phyloP scores from a whole-genome alignment of 768 basidiomycete species.

The Pleurotus citrinopileatus region DNA sequence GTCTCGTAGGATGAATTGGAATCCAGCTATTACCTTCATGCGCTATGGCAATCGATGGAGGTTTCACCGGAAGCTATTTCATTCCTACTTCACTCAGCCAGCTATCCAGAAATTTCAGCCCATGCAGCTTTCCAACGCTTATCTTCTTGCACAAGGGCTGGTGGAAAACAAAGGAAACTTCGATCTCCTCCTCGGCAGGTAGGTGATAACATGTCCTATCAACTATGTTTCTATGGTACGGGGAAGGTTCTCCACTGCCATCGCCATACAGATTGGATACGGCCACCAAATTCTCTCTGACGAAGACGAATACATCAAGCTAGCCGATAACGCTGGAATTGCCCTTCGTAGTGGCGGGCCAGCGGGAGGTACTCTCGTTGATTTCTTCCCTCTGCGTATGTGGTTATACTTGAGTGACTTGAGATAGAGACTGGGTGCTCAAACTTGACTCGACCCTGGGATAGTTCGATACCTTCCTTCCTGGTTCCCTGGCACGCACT shows the following conservation, averaged over 20 bases:
- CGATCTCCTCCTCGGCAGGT: slow-evolving; percentile 2
- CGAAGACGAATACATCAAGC: slow-evolving; percentile 21
- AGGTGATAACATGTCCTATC: neutral
- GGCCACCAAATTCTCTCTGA: slow-evolving; percentile 20
- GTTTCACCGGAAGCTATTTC: slow-evolving; percentile 18
- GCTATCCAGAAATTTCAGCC: slow-evolving; percentile 21
- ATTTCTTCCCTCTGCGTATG: slow-evolving; percentile 23
- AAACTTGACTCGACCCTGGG: neutral
- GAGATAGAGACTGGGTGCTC: neutral
- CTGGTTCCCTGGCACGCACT: slow-evolving; percentile 8
- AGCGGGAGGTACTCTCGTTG: slow-evolving; percentile 17
- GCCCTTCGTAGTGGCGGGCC: slow-evolving; percentile 13
- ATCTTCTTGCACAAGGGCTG: slow-evolving; percentile 25
- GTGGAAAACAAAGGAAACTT: slow-evolving; percentile 20
- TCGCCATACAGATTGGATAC: slow-evolving; percentile 19
- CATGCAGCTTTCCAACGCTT: slow-evolving; percentile 27
- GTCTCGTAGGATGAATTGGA: slow-evolving; percentile 16
- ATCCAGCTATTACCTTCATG: slow-evolving; percentile 16
- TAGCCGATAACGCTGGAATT: slow-evolving; percentile 15
- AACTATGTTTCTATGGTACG: neutral
- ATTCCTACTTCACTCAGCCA: slow-evolving; percentile 19
- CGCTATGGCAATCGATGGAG: slow-evolving; percentile 21
- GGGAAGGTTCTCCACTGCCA: slow-evolving; percentile 21
- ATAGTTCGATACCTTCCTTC: slow-evolving; percentile 5
- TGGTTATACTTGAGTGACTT: neutral